Evolutionary conservation across 345 rosid species (phyloP), one percentile per base, ranked within the genome.

Genomic region (Dovyalis caffra): DNA sequence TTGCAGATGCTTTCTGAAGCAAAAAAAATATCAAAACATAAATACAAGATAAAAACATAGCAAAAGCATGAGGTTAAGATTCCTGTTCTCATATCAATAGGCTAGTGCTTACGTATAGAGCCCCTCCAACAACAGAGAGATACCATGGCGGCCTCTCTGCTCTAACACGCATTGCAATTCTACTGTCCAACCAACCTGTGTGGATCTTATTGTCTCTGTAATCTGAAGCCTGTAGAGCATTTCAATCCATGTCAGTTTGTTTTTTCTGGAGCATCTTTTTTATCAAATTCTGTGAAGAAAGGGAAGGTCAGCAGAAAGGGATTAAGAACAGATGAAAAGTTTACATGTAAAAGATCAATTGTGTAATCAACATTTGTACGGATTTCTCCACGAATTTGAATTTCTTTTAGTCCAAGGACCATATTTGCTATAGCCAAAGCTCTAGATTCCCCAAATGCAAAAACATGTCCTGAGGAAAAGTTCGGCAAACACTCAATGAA

Each of bases 91-190:
- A 33, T 38, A 72, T 61, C 61, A 67, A 68, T 76, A 76, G 51
- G 37, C 37, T 33, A 34, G 69, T 64, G 64, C 97, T 89, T 92
- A 96, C 99, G 76, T 88, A 96, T 45, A 96, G 84, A 63, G 98
- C 93, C 76, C 99, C 99, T 73, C 99, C 97, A 69, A 96, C 98
- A 81, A 96, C 98, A 69, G 99, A 96, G 77, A 96, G 97, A 87
- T 96, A 93, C 99, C 99, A 96, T 11, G 98, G 94, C 64, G 98
- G 99, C 85, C 99, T 87, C 83, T 96, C 99, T 29, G 98, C 98
- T 86, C 98, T 92, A 79, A 96, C 99, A 73, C 99, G 91, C 99
- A 96, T 93, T 10, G 99, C 98, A 83, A 96, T 96, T 85, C 98
- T 92, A 85, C 99, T 93, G 67, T 96, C 99, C 89, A 96, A 83